These are phyloP conservation scores for Cucurbita ficifolia DNA, from an alignment of 306 rosid species.

Conservation along the genomic window DNA sequence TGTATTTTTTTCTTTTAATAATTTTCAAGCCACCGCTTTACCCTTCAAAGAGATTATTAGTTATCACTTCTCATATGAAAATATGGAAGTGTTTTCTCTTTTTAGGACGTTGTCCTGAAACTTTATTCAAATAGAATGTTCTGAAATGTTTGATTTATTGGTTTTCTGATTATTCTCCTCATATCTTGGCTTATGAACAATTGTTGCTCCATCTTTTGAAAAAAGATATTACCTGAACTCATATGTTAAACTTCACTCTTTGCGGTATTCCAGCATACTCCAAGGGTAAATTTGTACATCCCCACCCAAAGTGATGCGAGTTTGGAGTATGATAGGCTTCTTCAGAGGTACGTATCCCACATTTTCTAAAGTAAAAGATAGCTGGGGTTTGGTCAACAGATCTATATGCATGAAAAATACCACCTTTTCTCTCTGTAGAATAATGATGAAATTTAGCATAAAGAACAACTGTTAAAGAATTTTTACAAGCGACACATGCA, in stretches of 20 bases:
- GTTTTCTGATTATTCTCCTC: not conserved
- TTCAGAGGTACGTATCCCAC: slow-evolving; percentile 41
- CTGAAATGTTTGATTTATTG: not conserved
- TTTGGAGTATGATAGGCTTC: slow-evolving; percentile 75
- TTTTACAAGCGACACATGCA: not conserved
- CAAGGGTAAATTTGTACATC: slow-evolving; percentile 68
- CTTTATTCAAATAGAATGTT: not conserved
- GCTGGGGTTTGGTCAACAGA: not conserved
- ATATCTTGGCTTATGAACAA: not conserved
- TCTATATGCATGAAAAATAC: not conserved
- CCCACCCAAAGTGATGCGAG: slow-evolving; percentile 61
- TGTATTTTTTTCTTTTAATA: not conserved
- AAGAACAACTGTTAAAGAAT: not conserved
- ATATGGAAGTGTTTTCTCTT: not conserved
- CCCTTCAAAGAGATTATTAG: not conserved
- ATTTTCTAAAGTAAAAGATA: not conserved
- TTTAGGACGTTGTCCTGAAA: not conserved
- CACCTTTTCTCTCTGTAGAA: not conserved
- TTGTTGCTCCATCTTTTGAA: not conserved
- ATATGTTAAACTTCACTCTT: slow-evolving; percentile 3
- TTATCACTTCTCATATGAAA: not conserved
- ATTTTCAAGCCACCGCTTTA: not conserved
- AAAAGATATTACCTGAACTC: not conserved
- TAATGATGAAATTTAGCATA: not conserved
- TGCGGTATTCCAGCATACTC: slow-evolving; percentile 52